Conservation (phyloP, 768 basidiomycete genomes). For the Hygrophoropsis aurantiaca region DNA sequence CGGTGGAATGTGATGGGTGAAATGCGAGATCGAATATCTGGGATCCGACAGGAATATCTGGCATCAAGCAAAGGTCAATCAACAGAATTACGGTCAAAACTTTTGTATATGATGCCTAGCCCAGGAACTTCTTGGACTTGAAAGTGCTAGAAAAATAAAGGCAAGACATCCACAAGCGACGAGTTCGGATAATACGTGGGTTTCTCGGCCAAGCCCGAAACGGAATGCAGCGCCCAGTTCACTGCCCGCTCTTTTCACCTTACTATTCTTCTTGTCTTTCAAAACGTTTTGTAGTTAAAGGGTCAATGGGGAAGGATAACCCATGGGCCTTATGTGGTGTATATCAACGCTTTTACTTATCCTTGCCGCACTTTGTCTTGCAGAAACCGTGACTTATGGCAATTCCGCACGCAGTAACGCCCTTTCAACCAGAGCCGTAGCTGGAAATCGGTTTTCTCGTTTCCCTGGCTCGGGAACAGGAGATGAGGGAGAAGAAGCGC, state of each 20-base stretch:
- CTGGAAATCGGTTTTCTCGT: slow-evolving; percentile 22
- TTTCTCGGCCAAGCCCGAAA: no score
- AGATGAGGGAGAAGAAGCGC: slow-evolving; percentile 42
- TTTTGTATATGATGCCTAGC: no score
- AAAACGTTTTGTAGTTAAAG: background rate
- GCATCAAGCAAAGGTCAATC: slow-evolving; percentile 35
- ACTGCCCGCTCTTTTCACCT: no score
- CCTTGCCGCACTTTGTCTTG: slow-evolving; percentile 28
- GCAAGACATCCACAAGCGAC: no score
- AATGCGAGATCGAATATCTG: slow-evolving; percentile 92
- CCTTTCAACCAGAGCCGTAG: slow-evolving; percentile 20
- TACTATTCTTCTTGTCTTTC: no score
- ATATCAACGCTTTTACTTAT: slow-evolving; percentile 23
- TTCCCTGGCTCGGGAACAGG: slow-evolving; percentile 1
- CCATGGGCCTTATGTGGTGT: slow-evolving; percentile 35
- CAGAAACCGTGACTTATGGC: slow-evolving; percentile 31
- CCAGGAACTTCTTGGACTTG: no score
- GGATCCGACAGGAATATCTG: slow-evolving; percentile 66
- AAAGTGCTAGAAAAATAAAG: no score
- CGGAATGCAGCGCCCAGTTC: no score
- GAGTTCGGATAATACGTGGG: no score
- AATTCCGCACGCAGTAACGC: slow-evolving; percentile 22
- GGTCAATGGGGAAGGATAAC: slow-evolving; percentile 30
- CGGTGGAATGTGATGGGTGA: slow-evolving; percentile 69
- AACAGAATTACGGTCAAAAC: no score